Percentiles rank a stretch among this genome's conserved stretches.
These are phyloP conservation scores for Secale cereale DNA, from an alignment of 176 grass and related monocot species.

Conservation along the genomic window DNA sequence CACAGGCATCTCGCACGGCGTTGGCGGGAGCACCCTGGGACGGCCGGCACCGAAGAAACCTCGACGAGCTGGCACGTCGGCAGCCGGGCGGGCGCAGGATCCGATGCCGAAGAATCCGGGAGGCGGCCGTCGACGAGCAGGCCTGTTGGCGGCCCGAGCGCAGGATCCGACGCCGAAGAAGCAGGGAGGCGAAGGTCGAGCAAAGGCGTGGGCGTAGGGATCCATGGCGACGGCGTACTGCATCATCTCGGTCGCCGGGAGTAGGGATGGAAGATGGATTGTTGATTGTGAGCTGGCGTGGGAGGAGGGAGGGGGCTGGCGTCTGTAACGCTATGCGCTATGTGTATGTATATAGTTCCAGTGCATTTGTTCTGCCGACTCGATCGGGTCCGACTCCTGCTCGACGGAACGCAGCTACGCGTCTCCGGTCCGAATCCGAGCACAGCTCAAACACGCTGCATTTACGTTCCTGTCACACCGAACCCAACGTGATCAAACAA, in stretches of 20 bases:
- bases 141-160: not conserved
- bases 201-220: not conserved
- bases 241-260: not conserved
- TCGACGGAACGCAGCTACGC: no score
- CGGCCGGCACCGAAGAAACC: not conserved
- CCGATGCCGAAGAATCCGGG: not conserved
- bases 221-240: not conserved
- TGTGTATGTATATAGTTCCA: no score
- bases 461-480: not conserved
- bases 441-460: not conserved
- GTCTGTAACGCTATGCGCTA: not conserved
- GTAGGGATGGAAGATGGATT: not conserved
- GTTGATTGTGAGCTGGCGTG: not conserved
- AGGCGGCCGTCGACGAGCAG: not conserved
- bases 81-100: not conserved
- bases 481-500: not conserved
- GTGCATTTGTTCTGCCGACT: no score
- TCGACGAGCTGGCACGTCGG: not conserved
- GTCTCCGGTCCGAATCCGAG: not conserved
- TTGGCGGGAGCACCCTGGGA: not conserved
- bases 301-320: not conserved
- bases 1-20: not conserved
- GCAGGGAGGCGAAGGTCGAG: not conserved
- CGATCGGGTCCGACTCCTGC: not conserved
- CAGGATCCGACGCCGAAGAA: not conserved